Evolutionary conservation across 2,329 filamentous ascomycete species (phyloP), one percentile per base, ranked within the genome.

Genomic region (Phialophora verrucosa): DNA sequence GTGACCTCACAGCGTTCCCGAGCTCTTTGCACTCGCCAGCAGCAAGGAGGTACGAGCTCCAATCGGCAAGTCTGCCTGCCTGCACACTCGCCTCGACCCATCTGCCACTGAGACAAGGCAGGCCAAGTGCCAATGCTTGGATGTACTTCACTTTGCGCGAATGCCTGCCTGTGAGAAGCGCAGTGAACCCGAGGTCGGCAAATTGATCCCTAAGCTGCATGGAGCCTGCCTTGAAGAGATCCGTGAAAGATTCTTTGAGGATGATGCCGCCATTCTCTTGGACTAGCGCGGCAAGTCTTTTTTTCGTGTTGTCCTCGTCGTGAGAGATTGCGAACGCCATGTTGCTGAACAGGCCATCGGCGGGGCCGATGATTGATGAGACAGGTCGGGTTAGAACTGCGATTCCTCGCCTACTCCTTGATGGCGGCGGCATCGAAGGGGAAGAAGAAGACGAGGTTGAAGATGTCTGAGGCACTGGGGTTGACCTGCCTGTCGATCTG

Each of bases 301-400:
- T 73, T 76, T 87, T 86, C 20, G 87, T 84, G 8, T 79, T 79
- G 17, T 83, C 83, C 60, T 87, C 83, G 1, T 85, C 83, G 68
- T 92, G 91, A 0, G 92, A 94, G 11, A 97, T 85, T 0, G 93
- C 93, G 77, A 98, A 97, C 0, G 87, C 88, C 93, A 97, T 97
- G 50, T 89, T 88, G 0, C 85, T 79, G 73, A 98, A 97, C 0
- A 96, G 69, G 2, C 81, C 80, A 25, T 74, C 71, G 35, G 20
- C n/a, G 29, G 50, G 7, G 50, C 20, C 35, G 10, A 25, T 20
- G 8, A 29, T 20, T 17, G n/a, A 32, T n/a, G 58, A 56, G 23
- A 31, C 8, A 5, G 38, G 32, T 23, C 56, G 75, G 65, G 60
- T 71, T 7, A 49, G 27, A 23, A 50, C 61, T 29, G 68, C 29